Conservation (phyloP, 495 filamentous ascomycete genomes). For the Penicillium maclennaniae region DNA sequence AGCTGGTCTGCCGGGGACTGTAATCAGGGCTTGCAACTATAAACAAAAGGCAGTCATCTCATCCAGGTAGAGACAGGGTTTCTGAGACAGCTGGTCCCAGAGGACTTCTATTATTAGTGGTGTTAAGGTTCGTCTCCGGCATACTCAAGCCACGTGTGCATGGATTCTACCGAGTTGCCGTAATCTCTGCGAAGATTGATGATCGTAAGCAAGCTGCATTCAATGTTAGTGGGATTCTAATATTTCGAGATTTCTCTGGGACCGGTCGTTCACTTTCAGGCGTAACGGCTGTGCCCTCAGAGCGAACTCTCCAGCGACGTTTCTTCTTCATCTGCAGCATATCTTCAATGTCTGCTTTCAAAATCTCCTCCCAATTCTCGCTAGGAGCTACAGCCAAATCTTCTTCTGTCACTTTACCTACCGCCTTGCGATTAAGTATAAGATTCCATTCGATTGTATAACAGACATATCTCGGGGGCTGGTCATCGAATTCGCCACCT, state of each 20-base stretch:
- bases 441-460: constrained; percentile 11
- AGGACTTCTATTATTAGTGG: no score
- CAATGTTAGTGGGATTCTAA: constrained; percentile 7
- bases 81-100: no score
- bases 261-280: constrained; percentile 6
- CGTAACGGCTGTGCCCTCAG: constrained; percentile 9
- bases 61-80: no score
- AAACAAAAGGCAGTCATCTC: no score
- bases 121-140: no score
- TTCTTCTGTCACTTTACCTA: constrained; percentile 8
- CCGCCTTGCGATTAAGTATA: constrained; percentile 12
- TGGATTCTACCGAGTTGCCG: no score
- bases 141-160: no score
- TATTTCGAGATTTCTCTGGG: constrained; percentile 6
- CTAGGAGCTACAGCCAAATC: constrained; percentile 9
- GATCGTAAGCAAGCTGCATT: background rate
- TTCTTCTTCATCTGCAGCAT: constrained; percentile 14
- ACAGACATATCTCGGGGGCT: constrained; percentile 3
- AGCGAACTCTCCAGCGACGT: constrained; percentile 1
- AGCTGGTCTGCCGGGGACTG: no score
- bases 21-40: no score
- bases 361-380: constrained; percentile 1
- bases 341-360: constrained; percentile 7
- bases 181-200: no score
- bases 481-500: constrained; percentile 3